Evolutionary conservation across 1,284 basidiomycete genomes (phyloP), one percentile per base, ranked within the genome.

Genomic region (Veloboletus limbatus): DNA sequence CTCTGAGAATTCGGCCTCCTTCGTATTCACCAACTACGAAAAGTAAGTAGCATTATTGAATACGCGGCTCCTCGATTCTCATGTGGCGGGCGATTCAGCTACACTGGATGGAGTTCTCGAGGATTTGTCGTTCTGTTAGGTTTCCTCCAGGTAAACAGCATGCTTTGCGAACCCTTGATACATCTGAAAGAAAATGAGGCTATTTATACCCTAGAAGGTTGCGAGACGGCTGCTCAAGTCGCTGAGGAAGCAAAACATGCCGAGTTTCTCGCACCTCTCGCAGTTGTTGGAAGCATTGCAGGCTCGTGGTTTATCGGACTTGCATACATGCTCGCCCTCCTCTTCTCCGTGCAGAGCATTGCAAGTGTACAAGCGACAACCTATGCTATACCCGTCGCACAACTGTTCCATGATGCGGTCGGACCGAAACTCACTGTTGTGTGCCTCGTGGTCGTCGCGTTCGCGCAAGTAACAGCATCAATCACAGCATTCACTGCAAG

Each of bases 281-380:
- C 76, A 10, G 74, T 81, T 30, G 75, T 80, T 22, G 73, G 71
- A 27, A 75, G 72, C 57, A 78, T 81, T 52, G 67, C 71, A n/a
- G 77, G 79, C 18, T 81, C 79, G n/a, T 81, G 77, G 76, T 39
- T 80, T 40, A 72, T 81, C 48, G 79, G 78, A 2, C 69, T 81
- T 40, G 73, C 65, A 18, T 82, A 80, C 62, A 77, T 82, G 74
- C 74, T 81, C 44, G 73, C 78, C 7, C 71, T 81, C 20, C 75
- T 81, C 44, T 81, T 79, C 60, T 73, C 77, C 32, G 72, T 81
- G 26, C 79, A 79, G 53, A 76, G 70, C 51, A 76, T 80, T 50
- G 45, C 72, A 2, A 69, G 56, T 40, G 72, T 81, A 8, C 75
- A 79, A 55, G 58, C 60, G 2, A 79, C 78, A 8, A 55, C 69